Conservation (phyloP, 75 land plant species). For the Selaginella tamariscina region DNA sequence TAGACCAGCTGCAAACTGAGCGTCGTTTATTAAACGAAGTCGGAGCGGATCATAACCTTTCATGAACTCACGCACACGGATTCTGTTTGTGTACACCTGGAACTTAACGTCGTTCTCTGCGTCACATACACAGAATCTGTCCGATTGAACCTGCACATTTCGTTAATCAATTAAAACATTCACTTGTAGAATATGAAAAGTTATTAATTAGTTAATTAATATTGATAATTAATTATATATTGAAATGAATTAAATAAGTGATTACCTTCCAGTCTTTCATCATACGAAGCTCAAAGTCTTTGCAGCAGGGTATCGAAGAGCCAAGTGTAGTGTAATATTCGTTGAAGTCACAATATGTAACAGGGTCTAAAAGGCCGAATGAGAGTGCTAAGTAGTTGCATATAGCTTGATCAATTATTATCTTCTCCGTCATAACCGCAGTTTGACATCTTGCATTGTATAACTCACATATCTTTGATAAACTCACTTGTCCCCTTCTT, state of each 20-base stretch:
- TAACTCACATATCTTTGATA: slow-evolving; percentile 12
- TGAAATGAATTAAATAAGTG: not conserved
- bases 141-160: slow-evolving; percentile 17
- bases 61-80: slow-evolving; percentile 26
- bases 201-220: not conserved
- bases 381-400: slow-evolving; percentile 13
- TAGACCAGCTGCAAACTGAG: slow-evolving; percentile 27
- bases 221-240: too few species aligned
- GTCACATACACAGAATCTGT: slow-evolving; percentile 21
- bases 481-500: slow-evolving; percentile 13
- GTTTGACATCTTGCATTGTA: slow-evolving; percentile 25
- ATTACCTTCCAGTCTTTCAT: slow-evolving; percentile 33
- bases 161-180: not conserved
- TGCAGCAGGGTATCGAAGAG: slow-evolving; percentile 11
- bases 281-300: slow-evolving; percentile 20
- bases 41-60: slow-evolving; percentile 24
- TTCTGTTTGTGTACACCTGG: slow-evolving; percentile 25
- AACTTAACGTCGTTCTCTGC: slow-evolving; percentile 24
- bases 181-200: not conserved
- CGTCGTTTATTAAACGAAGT: slow-evolving; percentile 15
- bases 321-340: slow-evolving; percentile 25
- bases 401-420: slow-evolving; percentile 17
- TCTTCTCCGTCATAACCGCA: slow-evolving; percentile 23
- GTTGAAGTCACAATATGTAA: slow-evolving; percentile 18
- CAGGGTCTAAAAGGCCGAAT: slow-evolving; percentile 19